phyloP scores from a whole-genome alignment of 306 rosid species.

The Trifolium pratense region DNA sequence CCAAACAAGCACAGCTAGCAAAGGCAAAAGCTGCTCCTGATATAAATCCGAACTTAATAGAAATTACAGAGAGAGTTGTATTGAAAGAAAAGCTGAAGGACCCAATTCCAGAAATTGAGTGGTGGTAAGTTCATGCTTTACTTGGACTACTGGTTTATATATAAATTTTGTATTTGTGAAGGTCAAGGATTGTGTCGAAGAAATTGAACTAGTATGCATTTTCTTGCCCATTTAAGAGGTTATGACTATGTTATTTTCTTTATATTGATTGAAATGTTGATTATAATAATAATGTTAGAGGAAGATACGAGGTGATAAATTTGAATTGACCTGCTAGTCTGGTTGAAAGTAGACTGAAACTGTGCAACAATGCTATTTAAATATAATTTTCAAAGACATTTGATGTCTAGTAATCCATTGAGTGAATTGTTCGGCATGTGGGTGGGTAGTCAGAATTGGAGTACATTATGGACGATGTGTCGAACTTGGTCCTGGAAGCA shows the following conservation, averaged over 20 bases:
- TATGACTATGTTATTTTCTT: neutral
- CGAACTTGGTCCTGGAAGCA: neutral
- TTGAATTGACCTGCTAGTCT: slow-evolving; percentile 5
- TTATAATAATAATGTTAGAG: neutral
- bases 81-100: slow-evolving; percentile 86
- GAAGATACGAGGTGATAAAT: neutral
- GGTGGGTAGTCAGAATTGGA: neutral
- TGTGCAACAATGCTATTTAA: slow-evolving; percentile 4
- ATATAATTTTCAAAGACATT: slow-evolving; percentile 13
- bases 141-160: slow-evolving; percentile 5
- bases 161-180: slow-evolving; percentile 2
- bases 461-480: slow-evolving; percentile 8
- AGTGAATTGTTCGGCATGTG: neutral
- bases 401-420: neutral
- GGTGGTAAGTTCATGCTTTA: slow-evolving; percentile 77
- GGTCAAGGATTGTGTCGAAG: neutral
- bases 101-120: slow-evolving; percentile 88
- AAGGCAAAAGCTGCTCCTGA: slow-evolving; percentile 97
- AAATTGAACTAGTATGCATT: neutral
- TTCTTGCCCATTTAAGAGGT: slow-evolving; percentile 1
- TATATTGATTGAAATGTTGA: slow-evolving; percentile 5
- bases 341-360: neutral
- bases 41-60: slow-evolving; percentile 93
- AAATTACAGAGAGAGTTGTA: slow-evolving; percentile 81
- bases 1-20: slow-evolving; percentile 90